phyloP scores from a whole-genome alignment of 176 grass and related monocot species.

The Hsuehochloa calcarea region DNA sequence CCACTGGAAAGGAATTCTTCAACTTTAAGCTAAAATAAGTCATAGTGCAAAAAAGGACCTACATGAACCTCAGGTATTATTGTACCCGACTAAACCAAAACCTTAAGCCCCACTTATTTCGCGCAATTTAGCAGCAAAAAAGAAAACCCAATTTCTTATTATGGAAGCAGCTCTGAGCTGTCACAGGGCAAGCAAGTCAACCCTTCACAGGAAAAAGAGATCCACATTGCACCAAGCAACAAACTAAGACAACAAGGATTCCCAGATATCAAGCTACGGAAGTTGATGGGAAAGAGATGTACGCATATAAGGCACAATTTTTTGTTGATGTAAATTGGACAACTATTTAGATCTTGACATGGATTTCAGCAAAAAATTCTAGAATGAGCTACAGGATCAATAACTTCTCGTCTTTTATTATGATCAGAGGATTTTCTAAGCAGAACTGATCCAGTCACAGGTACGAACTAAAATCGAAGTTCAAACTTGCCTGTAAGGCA shows the following conservation, averaged over 20 bases:
- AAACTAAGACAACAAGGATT: neutral
- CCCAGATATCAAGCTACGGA: conserved; percentile 25
- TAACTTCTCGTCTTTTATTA: neutral
- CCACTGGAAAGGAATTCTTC: neutral
- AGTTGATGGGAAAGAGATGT: neutral
- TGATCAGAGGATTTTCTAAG: neutral
- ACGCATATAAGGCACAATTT: neutral
- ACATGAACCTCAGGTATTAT: neutral
- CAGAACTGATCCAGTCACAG: neutral
- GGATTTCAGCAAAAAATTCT: no score
- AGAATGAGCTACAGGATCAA: neutral
- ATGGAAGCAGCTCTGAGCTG: neutral
- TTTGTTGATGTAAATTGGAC: neutral
- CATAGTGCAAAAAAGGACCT: neutral
- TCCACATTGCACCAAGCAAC: conserved; percentile 10
- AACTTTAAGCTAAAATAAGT: neutral
- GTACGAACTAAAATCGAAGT: neutral
- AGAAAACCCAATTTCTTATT: neutral
- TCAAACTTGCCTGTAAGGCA: neutral
- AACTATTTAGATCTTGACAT: neutral
- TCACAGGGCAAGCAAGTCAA: conserved; percentile 36
- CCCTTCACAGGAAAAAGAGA: neutral
- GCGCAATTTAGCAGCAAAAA: conserved; percentile 1
- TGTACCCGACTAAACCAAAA: neutral
- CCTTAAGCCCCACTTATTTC: neutral